Percentiles rank a stretch among this genome's conserved stretches.
Conservation (phyloP, 495 filamentous ascomycete species). For the Cryomyces antarcticus region DNA sequence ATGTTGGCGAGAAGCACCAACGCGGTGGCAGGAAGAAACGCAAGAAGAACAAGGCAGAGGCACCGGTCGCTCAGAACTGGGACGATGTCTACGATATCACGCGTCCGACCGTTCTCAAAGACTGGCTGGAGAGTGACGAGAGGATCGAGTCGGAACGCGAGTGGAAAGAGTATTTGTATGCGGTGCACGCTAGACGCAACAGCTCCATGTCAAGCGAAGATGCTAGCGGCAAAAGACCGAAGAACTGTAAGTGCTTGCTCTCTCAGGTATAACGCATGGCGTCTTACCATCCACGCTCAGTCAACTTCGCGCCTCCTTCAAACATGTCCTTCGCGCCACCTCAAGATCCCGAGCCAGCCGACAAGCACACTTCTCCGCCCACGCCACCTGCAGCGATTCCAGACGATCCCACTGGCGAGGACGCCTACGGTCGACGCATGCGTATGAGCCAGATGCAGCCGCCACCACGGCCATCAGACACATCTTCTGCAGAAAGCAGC, state of each 20-base stretch:
- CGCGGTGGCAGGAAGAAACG: conserved; percentile 74
- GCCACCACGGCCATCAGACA: conserved; percentile 7
- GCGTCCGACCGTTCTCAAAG: conserved; percentile 65
- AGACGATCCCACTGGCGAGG: conserved; percentile 10
- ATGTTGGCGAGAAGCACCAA: conserved; percentile 40
- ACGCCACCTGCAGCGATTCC: not conserved
- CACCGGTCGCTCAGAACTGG: conserved; percentile 49
- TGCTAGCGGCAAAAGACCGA: not conserved
- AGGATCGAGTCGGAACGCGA: conserved; percentile 50
- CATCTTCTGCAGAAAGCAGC: conserved; percentile 17
- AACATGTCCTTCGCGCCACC: conserved; percentile 1
- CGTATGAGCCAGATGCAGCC: conserved; percentile 20
- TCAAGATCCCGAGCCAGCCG: not conserved
- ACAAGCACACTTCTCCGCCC: not conserved
- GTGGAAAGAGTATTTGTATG: conserved; percentile 75
- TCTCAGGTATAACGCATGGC: not conserved
- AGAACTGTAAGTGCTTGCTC: not conserved
- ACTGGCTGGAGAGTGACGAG: conserved; percentile 75
- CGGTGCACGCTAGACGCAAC: conserved; percentile 5
- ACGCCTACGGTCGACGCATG: conserved; percentile 30
- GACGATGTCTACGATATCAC: conserved; percentile 83
- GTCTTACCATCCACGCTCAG: no score
- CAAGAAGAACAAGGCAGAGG: conserved; percentile 50
- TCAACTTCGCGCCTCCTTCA: not conserved
- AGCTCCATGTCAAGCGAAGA: conserved; percentile 7